Evolutionary conservation across 2,329 filamentous ascomycete species (phyloP).

Genomic region (Ceratocystis cubensis): DNA sequence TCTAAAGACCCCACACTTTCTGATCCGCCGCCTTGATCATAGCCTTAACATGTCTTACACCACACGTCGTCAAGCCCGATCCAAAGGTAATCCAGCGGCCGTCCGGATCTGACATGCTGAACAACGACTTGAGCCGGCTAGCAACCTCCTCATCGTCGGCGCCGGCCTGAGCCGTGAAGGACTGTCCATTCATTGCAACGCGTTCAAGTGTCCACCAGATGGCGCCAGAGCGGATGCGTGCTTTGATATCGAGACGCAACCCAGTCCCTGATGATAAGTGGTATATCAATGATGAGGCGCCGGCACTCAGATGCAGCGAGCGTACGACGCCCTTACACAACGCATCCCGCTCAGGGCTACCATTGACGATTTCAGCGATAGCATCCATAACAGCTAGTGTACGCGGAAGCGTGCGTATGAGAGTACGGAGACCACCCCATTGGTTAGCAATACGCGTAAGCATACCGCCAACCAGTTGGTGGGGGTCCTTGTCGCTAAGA

Average conservation of each 20-base stretch:
- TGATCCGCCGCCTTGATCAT: conserved; percentile 21
- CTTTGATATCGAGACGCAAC: conserved; percentile 40
- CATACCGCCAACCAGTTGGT: conserved; percentile 48
- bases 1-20: conserved; percentile 18
- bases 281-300: conserved; percentile 48
- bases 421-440: conserved; percentile 38
- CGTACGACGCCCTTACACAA: conserved; percentile 37
- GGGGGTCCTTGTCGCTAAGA: conserved; percentile 49
- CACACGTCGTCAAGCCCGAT: conserved; percentile 19
- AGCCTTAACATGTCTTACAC: conserved; percentile 16
- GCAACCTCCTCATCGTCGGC: conserved; percentile 10
- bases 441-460: conserved; percentile 48
- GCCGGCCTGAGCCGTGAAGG: conserved; percentile 17
- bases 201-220: conserved; percentile 41
- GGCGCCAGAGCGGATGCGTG: conserved; percentile 33
- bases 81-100: conserved; percentile 26
- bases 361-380: conserved; percentile 46
- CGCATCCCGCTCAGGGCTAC: conserved; percentile 35
- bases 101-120: conserved; percentile 7
- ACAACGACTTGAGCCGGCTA: conserved; percentile 11
- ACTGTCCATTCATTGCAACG: conserved; percentile 23
- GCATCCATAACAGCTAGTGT: conserved; percentile 54
- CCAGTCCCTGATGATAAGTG: conserved; percentile 29
- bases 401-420: conserved; percentile 42
- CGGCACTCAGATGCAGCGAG: conserved; percentile 41